Base-by-base conservation (phyloP, 495 filamentous ascomycete genomes). In the Aspergillus funiculosus region DNA sequence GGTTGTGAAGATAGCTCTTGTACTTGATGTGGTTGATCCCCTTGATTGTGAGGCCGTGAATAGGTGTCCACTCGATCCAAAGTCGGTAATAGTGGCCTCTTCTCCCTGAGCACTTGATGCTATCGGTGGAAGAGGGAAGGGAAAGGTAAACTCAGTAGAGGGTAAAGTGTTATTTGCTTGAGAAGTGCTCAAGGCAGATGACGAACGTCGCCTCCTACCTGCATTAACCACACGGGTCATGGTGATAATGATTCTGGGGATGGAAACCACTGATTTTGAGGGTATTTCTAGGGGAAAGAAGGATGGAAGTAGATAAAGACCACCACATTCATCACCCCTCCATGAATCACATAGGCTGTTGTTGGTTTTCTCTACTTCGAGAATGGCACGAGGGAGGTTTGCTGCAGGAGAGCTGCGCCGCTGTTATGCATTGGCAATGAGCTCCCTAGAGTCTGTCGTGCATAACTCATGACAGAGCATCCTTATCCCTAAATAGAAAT, bases 371-470 rank as follows among this genome's bases (percentile, higher is more conserved):
- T 40, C 11, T 6, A 17, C n/a, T n/a, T n/a, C 1, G 14, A 15
- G 25, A 17, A 2, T 19, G 5, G 24, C 25, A 28, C 11, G 22
- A 17, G 10, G 4, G 13, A 24, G 14, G 21, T 39, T n/a, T 24
- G 1, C 37, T 40, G 22, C 34, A 37, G 6, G 34, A 37, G n/a
- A n/a, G 13, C 37, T 40, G 37, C 37, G 37, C 37, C 37, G 37
- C 37, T 40, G 11, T 2, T 24, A 5, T 24, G 11, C 35, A 38
- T 13, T 2, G 15, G n/a, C 5, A 4, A 22, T n/a, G 14, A 37
- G 11, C 3, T 13, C 11, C 2, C 7, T 21, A 22, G n/a, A 21
- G 4, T 22, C 19, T n/a, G 5, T 3, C 1, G 18, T 26, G 22
- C 11, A 21, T 39, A 10, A 13, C 19, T 10, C 14, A 13, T n/a